Evolutionary conservation across 1,139 yeast species (phyloP).

Genomic region (Kodamaea fungicola): DNA sequence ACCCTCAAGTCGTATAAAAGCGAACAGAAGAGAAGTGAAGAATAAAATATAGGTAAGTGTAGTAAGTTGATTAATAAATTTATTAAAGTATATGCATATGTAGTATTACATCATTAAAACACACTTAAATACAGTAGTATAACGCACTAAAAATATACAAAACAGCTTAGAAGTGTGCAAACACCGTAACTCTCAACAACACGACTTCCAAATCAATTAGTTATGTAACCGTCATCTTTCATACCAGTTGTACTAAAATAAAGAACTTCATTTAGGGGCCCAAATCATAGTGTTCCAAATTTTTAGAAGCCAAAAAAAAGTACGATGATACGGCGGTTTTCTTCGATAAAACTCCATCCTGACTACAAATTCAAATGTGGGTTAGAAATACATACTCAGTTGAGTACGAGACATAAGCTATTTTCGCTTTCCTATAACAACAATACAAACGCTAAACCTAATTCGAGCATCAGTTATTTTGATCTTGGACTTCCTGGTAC

Average conservation of each 20-base stretch:
- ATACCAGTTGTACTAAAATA: background rate
- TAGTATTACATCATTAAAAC: too few species aligned
- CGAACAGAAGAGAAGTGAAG: too few species aligned
- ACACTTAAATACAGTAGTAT: too few species aligned
- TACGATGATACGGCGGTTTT: background rate
- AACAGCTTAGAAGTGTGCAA: too few species aligned
- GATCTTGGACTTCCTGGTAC: slow-evolving; percentile 93
- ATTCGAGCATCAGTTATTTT: slow-evolving; percentile 68
- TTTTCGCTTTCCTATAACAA: slow-evolving; percentile 60
- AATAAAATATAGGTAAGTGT: too few species aligned
- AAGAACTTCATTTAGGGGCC: background rate
- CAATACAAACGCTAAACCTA: slow-evolving; percentile 53
- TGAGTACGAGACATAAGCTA: slow-evolving; percentile 68
- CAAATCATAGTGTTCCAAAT: background rate
- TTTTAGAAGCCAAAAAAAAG: background rate
- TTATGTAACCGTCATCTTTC: too few species aligned
- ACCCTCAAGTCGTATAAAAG: background rate
- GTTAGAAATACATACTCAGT: slow-evolving; percentile 88
- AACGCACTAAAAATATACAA: too few species aligned
- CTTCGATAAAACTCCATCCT: slow-evolving; percentile 12
- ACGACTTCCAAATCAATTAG: too few species aligned
- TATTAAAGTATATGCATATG: too few species aligned
- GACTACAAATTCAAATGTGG: slow-evolving; percentile 68
- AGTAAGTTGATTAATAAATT: too few species aligned
- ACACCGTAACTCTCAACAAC: too few species aligned